A percentile compares a stretch with the other conserved stretches of the same genome.
Conservation (phyloP, 106 monocot genomes). For the Posidonia australis region DNA sequence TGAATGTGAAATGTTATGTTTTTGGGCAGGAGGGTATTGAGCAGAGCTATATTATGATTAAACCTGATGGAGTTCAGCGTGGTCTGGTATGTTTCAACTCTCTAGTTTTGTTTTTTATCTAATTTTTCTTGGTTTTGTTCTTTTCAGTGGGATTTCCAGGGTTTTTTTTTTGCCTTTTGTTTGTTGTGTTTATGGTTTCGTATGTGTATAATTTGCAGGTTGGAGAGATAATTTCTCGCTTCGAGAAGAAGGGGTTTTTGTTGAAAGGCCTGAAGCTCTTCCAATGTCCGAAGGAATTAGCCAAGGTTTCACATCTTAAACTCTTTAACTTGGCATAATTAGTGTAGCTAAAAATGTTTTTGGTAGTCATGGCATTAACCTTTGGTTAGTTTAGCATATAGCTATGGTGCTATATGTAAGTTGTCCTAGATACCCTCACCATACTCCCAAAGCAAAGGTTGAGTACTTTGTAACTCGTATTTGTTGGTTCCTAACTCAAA, state of each 20-base stretch:
- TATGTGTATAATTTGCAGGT: slow-evolving; percentile 32
- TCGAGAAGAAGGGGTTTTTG: slow-evolving; percentile 93
- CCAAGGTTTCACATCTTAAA: slow-evolving; percentile 52
- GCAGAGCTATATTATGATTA: slow-evolving; percentile 76
- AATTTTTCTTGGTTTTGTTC: not conserved
- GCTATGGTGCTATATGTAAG: no score
- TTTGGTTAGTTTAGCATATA: no score
- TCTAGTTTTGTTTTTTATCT: not conserved
- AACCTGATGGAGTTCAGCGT: slow-evolving; percentile 86
- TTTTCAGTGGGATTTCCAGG: not conserved
- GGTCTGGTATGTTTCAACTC: slow-evolving; percentile 45
- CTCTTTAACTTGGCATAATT: not conserved
- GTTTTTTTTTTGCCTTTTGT: not conserved
- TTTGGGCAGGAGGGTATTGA: slow-evolving; percentile 45
- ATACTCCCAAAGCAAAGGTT: no score
- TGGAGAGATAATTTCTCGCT: slow-evolving; percentile 94
- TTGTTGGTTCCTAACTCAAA: no score
- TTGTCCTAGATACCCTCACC: no score
- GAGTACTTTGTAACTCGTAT: no score
- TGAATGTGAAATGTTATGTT: not conserved
- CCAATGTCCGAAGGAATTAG: slow-evolving; percentile 80
- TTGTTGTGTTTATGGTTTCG: not conserved
- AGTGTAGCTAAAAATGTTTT: not conserved
- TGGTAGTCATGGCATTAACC: no score
- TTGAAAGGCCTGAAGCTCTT: slow-evolving; percentile 94